A percentile compares a stretch with the other conserved stretches of the same genome.
Conservation (phyloP, 305 asterid species). For the Solanum hybrid region DNA sequence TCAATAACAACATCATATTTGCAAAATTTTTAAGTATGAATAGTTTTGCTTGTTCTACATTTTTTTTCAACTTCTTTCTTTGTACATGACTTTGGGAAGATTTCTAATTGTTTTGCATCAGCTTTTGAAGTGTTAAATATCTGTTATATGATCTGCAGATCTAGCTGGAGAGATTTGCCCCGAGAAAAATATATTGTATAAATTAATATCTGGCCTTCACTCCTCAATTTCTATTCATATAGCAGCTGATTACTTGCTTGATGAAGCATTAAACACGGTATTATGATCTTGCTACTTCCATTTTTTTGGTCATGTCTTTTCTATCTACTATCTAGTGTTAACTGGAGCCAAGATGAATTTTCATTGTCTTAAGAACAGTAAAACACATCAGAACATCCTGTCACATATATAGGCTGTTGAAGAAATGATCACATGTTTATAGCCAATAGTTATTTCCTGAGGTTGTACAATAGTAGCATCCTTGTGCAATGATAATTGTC, state of each 20-base stretch:
- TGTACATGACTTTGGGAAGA: background rate
- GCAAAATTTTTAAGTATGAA: background rate
- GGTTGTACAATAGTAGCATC: background rate
- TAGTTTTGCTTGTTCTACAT: background rate
- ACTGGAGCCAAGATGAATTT: background rate
- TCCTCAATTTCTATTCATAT: slow-evolving; percentile 72
- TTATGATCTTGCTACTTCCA: background rate
- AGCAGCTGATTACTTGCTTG: slow-evolving; percentile 58
- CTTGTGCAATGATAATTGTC: background rate
- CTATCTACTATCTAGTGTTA: background rate
- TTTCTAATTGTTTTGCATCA: background rate
- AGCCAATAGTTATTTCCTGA: background rate
- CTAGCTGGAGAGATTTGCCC: slow-evolving; percentile 46
- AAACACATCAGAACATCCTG: background rate
- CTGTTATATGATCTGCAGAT: slow-evolving; percentile 27
- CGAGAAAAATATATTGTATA: slow-evolving; percentile 57
- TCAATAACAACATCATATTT: background rate
- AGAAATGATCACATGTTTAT: background rate
- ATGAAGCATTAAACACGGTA: slow-evolving; percentile 52
- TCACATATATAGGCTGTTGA: background rate
- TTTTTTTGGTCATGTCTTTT: background rate
- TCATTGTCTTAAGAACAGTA: background rate
- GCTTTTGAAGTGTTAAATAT: background rate
- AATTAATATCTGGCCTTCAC: slow-evolving; percentile 75
- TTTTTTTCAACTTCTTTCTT: background rate